phyloP scores from a whole-genome alignment of 352 stramenopile species.

The Pythium apleroticum region DNA sequence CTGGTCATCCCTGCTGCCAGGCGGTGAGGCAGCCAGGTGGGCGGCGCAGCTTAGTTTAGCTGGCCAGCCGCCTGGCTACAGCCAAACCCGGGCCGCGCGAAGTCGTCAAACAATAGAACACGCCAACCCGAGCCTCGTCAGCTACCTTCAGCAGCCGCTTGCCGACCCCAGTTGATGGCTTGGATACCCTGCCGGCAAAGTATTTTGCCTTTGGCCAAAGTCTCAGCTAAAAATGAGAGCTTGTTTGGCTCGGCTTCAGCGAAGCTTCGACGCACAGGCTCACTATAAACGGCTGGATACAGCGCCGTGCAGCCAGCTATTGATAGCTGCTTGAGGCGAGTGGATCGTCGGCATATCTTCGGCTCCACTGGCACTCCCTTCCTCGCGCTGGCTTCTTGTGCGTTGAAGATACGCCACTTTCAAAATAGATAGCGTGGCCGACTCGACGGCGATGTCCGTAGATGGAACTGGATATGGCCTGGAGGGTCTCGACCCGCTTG shows the following conservation, averaged over 20 bases:
- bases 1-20: constrained; percentile 1
- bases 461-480: not conserved
- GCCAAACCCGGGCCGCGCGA: not conserved
- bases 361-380: not conserved
- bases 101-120: constrained; percentile 4
- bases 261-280: constrained; percentile 17
- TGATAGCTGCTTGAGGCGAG: constrained; percentile 1
- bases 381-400: constrained; percentile 34
- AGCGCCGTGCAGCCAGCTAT: constrained; percentile 4
- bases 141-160: not conserved
- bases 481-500: no score
- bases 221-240: not conserved
- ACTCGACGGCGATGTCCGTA: constrained; percentile 2
- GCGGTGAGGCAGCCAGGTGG: not conserved
- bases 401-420: constrained; percentile 33
- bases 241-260: not conserved
- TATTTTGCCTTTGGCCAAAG: not conserved
- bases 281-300: constrained; percentile 11
- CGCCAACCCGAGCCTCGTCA: not conserved
- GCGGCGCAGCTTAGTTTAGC: not conserved
- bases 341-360: constrained; percentile 8
- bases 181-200: not conserved
- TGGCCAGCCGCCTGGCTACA: not conserved
- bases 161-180: not conserved
- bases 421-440: not conserved